A percentile compares a stretch with the other conserved stretches of the same genome.
Conservation (phyloP, 176 grass and related monocot genomes). For the Triticum monococcum region DNA sequence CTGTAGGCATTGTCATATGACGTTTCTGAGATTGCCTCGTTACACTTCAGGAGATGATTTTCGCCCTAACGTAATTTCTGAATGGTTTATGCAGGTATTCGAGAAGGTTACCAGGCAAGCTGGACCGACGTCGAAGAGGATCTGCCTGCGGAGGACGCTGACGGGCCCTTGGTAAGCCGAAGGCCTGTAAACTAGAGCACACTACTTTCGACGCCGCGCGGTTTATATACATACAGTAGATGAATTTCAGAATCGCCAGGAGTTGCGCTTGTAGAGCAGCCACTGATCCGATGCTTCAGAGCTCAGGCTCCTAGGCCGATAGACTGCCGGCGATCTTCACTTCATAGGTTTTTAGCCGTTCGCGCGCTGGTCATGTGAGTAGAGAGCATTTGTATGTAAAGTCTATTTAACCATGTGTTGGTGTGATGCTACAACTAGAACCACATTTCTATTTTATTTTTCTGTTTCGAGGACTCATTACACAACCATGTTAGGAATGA, state of each 20-base stretch:
- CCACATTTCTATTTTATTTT: background rate
- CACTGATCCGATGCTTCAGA: constrained; percentile 26
- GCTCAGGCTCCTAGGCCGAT: constrained; percentile 22
- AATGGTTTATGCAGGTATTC: constrained; percentile 37
- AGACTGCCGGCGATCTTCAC: constrained; percentile 26
- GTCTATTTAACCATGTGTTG: background rate
- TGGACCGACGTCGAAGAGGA: constrained; percentile 56
- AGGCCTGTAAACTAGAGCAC: constrained; percentile 15
- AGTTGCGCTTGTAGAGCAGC: constrained; percentile 34
- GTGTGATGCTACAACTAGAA: background rate
- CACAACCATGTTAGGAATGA: background rate
- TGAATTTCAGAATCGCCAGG: constrained; percentile 26
- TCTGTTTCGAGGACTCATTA: background rate
- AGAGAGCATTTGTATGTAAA: constrained; percentile 37
- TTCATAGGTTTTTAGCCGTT: constrained; percentile 27
- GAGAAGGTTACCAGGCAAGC: constrained; percentile 46
- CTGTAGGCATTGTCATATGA: background rate
- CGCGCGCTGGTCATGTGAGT: background rate
- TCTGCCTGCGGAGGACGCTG: constrained; percentile 68
- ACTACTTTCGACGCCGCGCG: constrained; percentile 12
- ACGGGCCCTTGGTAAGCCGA: constrained; percentile 70
- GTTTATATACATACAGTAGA: constrained; percentile 21
- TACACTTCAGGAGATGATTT: background rate
- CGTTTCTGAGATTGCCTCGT: background rate
- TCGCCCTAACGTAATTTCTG: background rate